Percentiles rank a stretch among this genome's conserved stretches.
Evolutionary conservation across 1,284 basidiomycete species (phyloP).

Genomic region (Inonotus hispidus): DNA sequence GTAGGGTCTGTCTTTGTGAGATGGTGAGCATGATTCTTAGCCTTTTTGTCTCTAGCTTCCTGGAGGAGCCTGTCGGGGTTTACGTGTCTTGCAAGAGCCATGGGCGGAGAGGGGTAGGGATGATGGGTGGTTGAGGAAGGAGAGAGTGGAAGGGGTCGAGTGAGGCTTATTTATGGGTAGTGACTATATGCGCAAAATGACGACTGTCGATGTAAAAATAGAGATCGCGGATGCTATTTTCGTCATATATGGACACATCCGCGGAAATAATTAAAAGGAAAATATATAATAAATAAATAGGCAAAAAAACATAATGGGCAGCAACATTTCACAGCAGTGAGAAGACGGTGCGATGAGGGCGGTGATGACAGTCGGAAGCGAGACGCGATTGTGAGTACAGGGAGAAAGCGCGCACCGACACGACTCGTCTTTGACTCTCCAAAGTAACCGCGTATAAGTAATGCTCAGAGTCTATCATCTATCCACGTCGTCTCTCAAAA

Average conservation of each 20-base stretch:
- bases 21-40: conserved; percentile 30
- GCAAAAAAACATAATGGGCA: too few species aligned
- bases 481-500: background rate
- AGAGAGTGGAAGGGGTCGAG: background rate
- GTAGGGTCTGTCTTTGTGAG: conserved; percentile 34
- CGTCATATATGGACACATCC: background rate
- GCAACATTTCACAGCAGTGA: too few species aligned
- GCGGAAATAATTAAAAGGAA: background rate
- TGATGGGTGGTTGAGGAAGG: conserved; percentile 18
- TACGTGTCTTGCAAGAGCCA: conserved; percentile 59
- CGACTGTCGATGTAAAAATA: background rate
- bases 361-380: background rate
- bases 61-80: conserved; percentile 57
- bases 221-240: background rate
- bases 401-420: too few species aligned
- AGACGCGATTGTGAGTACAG: background rate
- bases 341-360: too few species aligned
- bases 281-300: background rate
- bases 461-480: background rate
- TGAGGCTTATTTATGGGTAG: too few species aligned
- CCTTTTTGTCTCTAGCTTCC: conserved; percentile 40
- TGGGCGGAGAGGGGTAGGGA: conserved; percentile 24
- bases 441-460: background rate
- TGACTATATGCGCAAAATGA: conserved; percentile 9
- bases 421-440: too few species aligned